These are phyloP conservation scores for Clarireedia hainanense DNA, from an alignment of 2,329 filamentous ascomycete genomes.

Conservation along the genomic window DNA sequence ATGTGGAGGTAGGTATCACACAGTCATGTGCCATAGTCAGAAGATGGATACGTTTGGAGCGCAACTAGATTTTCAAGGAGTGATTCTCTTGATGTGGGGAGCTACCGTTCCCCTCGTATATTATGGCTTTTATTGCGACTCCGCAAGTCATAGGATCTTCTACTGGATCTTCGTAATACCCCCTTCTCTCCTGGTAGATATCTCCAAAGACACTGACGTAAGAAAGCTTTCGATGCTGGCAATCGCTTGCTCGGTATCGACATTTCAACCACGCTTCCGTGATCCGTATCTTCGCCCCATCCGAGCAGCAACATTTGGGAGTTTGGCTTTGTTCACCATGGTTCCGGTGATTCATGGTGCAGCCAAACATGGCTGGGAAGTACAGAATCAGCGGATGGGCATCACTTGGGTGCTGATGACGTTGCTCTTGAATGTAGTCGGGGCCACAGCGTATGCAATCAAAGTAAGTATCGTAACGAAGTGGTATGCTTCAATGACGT, in stretches of 20 bases:
- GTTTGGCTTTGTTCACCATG: constrained; percentile 35
- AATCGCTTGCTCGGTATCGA: constrained; percentile 32
- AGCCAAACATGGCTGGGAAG: constrained; percentile 26
- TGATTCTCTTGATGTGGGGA: constrained; percentile 55
- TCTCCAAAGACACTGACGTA: not conserved
- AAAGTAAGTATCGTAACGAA: constrained; percentile 18
- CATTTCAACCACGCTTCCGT: constrained; percentile 32
- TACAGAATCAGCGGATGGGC: constrained; percentile 33
- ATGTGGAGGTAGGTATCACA: constrained; percentile 41
- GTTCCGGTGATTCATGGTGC: constrained; percentile 35
- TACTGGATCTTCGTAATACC: not conserved
- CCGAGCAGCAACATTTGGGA: constrained; percentile 34
- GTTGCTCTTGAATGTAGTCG: constrained; percentile 32
- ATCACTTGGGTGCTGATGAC: constrained; percentile 34
- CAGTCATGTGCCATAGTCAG: constrained; percentile 46
- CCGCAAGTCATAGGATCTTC: not conserved
- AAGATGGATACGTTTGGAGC: constrained; percentile 43
- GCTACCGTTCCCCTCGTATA: constrained; percentile 52
- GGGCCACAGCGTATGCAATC: constrained; percentile 32
- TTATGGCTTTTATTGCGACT: constrained; percentile 37
- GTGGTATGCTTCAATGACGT: not conserved
- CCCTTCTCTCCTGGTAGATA: constrained; percentile 9
- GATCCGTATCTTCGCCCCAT: constrained; percentile 33
- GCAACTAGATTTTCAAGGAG: constrained; percentile 53
- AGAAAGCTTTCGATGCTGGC: constrained; percentile 22